Evolutionary conservation across 345 rosid species (phyloP).

Genomic region (Citrus trifoliata): DNA sequence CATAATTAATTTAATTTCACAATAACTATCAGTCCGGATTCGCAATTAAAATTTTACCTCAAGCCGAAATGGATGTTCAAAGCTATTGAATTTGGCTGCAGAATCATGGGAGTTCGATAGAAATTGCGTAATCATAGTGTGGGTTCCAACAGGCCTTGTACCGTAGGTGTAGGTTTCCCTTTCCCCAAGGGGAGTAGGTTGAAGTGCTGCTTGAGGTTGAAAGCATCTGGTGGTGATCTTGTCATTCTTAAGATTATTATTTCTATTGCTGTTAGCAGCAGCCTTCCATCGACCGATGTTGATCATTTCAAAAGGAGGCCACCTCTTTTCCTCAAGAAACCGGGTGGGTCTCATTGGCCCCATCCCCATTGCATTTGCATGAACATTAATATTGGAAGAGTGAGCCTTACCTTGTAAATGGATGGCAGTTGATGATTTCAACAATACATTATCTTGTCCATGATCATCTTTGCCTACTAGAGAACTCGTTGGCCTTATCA

Average conservation of each 20-base stretch:
- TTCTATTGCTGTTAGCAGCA: constrained; percentile 3
- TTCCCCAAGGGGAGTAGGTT: constrained; percentile 5
- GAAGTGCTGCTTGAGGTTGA: constrained; percentile 1
- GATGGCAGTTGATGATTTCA: constrained; percentile 2
- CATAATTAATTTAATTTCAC: neutral
- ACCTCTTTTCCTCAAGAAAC: constrained; percentile 37
- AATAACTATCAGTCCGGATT: too few relatives aligned
- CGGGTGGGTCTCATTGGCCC: constrained; percentile 29
- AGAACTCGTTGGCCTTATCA: neutral
- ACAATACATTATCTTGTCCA: constrained; percentile 7
- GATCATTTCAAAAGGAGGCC: constrained; percentile 36
- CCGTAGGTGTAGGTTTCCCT: neutral
- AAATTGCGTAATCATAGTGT: constrained; percentile 13
- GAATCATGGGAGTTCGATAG: constrained; percentile 12
- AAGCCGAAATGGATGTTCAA: constrained; percentile 25
- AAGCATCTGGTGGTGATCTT: neutral
- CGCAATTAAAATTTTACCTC: constrained; percentile 18
- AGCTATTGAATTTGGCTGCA: constrained; percentile 5
- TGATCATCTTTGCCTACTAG: constrained; percentile 17
- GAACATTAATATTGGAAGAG: constrained; percentile 8
- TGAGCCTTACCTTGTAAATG: constrained; percentile 6
- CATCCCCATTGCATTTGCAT: constrained; percentile 14
- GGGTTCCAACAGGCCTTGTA: constrained; percentile 10
- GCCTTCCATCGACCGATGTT: constrained; percentile 29
- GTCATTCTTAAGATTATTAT: neutral